Evolutionary conservation across 2,329 filamentous ascomycete genomes (phyloP), one percentile per base, ranked within the genome.

Genomic region (Graphiopsis chlorocephala): DNA sequence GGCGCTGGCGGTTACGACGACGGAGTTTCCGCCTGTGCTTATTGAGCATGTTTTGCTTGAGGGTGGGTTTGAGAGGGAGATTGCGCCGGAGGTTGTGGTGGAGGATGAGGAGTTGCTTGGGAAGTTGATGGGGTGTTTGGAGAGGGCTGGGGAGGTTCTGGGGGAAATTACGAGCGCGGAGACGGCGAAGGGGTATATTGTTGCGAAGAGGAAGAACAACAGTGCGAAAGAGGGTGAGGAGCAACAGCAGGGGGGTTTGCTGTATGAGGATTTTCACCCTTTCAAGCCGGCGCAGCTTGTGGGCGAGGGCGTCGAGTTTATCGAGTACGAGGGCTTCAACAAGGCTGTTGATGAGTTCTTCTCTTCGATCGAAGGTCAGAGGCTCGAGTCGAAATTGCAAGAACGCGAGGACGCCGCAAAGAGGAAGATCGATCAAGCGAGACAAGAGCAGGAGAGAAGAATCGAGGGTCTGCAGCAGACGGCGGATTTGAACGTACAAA

Each of bases 331-430:
- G 7, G 90, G 88, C 11, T 98, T 96, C 81, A 97, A 97, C 77
- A 90, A 90, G 73, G 95, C 93, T 0, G 93, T 97, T 0, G 95
- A 99, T 74, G 92, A 97, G 70, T 99, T 97, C 80, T 98, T 96
- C 77, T 98, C 95, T 0, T 98, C 94, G 0, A 86, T 98, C 28
- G 95, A 99, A 78, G 92, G 93, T 0, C 94, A 97, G 75, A 96
- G 92, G 75, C 83, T 98, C 0, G 90, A 96, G 76, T 96, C 92
- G 1, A 86, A 88, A 61, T 80, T 98, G 4, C 87, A 87, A 4
- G 94, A 98, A 76, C 87, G 90, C 57, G 93, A 99, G 76, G 87
- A 90, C 23, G 83, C 85, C 4, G 95, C 95, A 3, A 91, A 89
- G 78, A 87, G 87, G 72, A 97, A 96, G 76, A 83, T 99, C 3